Conservation (phyloP, 2,329 filamentous ascomycete genomes). For the Gremmenia infestans region DNA sequence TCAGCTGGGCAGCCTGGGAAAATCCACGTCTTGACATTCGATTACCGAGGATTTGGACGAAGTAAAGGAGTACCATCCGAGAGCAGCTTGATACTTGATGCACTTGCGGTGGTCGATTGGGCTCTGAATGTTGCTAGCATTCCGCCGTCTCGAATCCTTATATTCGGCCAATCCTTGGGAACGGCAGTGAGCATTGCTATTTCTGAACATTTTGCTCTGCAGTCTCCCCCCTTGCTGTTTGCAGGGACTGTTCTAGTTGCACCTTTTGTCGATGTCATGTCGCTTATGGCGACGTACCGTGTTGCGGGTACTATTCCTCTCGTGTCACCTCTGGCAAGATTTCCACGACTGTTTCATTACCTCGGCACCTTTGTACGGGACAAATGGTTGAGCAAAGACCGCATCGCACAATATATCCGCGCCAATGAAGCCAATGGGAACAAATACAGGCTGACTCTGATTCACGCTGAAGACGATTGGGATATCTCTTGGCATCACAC, state of each 20-base stretch:
- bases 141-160: slow-evolving; percentile 67
- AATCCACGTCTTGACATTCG: slow-evolving; percentile 76
- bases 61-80: slow-evolving; percentile 75
- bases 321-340: slow-evolving; percentile 65
- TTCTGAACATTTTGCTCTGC: slow-evolving; percentile 46
- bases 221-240: slow-evolving; percentile 40
- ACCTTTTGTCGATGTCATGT: slow-evolving; percentile 50
- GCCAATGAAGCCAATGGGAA: slow-evolving; percentile 29
- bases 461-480: slow-evolving; percentile 75
- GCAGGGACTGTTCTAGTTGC: slow-evolving; percentile 52
- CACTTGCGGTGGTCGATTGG: slow-evolving; percentile 67
- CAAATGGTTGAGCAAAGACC: slow-evolving; percentile 46
- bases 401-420: slow-evolving; percentile 41
- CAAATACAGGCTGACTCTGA: slow-evolving; percentile 54
- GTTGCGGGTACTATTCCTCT: slow-evolving; percentile 63
- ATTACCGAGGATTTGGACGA: slow-evolving; percentile 82
- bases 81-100: slow-evolving; percentile 72
- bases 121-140: slow-evolving; percentile 59
- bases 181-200: slow-evolving; percentile 75
- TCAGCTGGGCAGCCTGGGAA: slow-evolving; percentile 61
- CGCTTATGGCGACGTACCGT: slow-evolving; percentile 51
- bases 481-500: slow-evolving; percentile 74
- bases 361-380: slow-evolving; percentile 44
- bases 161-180: slow-evolving; percentile 81
- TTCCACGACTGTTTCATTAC: slow-evolving; percentile 44